A percentile compares a stretch with the other conserved stretches of the same genome.
phyloP scores from a whole-genome alignment of 169 alveolate genomes.

The Cryptosporidium sp. region DNA sequence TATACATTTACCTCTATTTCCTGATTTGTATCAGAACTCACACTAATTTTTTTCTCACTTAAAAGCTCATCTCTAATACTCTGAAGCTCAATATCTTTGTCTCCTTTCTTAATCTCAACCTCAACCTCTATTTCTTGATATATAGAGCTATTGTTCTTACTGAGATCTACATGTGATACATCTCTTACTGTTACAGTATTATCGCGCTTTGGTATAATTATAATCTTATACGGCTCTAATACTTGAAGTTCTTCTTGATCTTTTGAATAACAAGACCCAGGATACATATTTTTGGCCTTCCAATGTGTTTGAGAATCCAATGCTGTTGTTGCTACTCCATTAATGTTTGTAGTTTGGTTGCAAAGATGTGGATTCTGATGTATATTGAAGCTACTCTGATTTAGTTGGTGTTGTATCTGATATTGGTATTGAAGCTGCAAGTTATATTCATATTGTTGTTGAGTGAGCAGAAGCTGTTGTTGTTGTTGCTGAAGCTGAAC shows the following conservation, averaged over 20 bases:
- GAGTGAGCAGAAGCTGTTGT: constrained; percentile 22
- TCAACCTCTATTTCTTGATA: constrained; percentile 21
- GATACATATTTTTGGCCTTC: neutral
- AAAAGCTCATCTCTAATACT: constrained; percentile 22
- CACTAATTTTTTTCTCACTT: constrained; percentile 28
- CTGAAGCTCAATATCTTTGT: constrained; percentile 40
- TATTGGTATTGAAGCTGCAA: constrained; percentile 41
- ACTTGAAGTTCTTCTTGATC: neutral
- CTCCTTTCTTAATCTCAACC: constrained; percentile 57
- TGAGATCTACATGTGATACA: constrained; percentile 44
- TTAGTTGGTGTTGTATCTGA: constrained; percentile 25
- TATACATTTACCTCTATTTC: constrained; percentile 51
- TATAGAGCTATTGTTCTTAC: neutral
- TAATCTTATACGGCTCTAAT: constrained; percentile 10
- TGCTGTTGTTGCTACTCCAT: neutral
- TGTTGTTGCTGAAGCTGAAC: neutral
- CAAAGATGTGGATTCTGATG: neutral
- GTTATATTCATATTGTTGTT: constrained; percentile 31
- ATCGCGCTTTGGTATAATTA: constrained; percentile 39
- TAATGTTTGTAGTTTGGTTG: neutral
- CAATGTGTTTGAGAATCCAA: neutral
- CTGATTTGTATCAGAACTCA: neutral
- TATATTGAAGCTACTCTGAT: neutral
- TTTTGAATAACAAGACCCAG: neutral
- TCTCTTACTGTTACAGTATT: constrained; percentile 51